These are phyloP conservation scores for Penicillium sp. DNA, from an alignment of 2,329 filamentous ascomycete genomes.

Conservation along the genomic window DNA sequence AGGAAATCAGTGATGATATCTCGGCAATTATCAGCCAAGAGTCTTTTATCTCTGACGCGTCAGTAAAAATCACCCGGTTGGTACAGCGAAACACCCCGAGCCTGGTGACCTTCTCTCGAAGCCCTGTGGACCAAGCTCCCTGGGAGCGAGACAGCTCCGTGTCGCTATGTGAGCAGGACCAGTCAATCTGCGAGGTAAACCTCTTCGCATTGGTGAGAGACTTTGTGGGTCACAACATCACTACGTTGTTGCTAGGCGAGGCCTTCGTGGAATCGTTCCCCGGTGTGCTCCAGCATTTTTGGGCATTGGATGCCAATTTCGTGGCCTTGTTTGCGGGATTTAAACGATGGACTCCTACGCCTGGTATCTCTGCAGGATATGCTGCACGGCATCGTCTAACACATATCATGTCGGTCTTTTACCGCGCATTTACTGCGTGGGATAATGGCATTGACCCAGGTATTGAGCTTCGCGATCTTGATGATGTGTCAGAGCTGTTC, in stretches of 20 bases:
- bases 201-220: constrained; percentile 55
- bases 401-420: constrained; percentile 42
- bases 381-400: constrained; percentile 46
- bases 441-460: constrained; percentile 46
- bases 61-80: constrained; percentile 38
- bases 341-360: constrained; percentile 57
- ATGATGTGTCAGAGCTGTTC: constrained; percentile 49
- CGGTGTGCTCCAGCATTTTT: constrained; percentile 55
- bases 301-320: constrained; percentile 56
- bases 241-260: constrained; percentile 53
- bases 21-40: constrained; percentile 48
- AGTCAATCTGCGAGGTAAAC: constrained; percentile 52
- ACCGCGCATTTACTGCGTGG: constrained; percentile 44
- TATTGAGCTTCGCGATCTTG: constrained; percentile 48
- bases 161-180: constrained; percentile 40
- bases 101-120: constrained; percentile 59
- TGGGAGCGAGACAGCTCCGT: constrained; percentile 60
- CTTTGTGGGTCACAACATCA: constrained; percentile 54
- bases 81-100: constrained; percentile 52
- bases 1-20: constrained; percentile 39
- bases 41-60: constrained; percentile 45
- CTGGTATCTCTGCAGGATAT: constrained; percentile 50
- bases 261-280: constrained; percentile 55
- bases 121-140: constrained; percentile 59
- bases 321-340: constrained; percentile 55